Conservation (phyloP, 345 rosid genomes). For the Fremontodendron californicum region DNA sequence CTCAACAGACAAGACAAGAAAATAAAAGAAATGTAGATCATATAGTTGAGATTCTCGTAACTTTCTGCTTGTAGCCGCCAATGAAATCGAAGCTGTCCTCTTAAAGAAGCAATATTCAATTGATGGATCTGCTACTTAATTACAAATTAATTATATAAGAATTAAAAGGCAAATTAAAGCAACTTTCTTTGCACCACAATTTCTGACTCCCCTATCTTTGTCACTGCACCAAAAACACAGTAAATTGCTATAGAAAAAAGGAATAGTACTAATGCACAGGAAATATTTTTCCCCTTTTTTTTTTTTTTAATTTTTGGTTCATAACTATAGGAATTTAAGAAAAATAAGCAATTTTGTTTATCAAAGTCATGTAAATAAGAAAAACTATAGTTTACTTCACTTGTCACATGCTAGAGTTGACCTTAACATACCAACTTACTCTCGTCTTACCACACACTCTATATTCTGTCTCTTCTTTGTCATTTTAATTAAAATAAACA, state of each 20-base stretch:
- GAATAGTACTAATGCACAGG: too few relatives aligned
- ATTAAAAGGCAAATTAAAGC: not conserved
- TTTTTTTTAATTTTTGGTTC: too few relatives aligned
- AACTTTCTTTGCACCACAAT: not conserved
- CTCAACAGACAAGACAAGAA: too few relatives aligned
- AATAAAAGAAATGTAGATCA: too few relatives aligned
- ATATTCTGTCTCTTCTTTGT: not conserved
- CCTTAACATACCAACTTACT: conserved; percentile 26
- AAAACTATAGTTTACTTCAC: conserved; percentile 23
- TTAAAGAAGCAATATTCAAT: not conserved
- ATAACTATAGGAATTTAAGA: too few relatives aligned
- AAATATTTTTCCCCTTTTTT: too few relatives aligned
- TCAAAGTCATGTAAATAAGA: not conserved
- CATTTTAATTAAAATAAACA: not conserved
- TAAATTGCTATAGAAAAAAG: too few relatives aligned
- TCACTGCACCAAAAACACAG: too few relatives aligned
- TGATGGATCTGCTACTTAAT: not conserved
- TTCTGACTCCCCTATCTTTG: not conserved
- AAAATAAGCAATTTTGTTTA: not conserved
- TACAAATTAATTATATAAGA: not conserved
- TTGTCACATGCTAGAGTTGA: conserved; percentile 52
- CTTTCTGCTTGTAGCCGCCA: not conserved
- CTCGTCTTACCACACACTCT: conserved; percentile 12
- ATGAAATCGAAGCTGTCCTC: not conserved
- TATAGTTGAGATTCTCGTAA: not conserved